These are phyloP conservation scores for Euphrasia confusa DNA, from an alignment of 257 asterid genomes.

Conservation along the genomic window DNA sequence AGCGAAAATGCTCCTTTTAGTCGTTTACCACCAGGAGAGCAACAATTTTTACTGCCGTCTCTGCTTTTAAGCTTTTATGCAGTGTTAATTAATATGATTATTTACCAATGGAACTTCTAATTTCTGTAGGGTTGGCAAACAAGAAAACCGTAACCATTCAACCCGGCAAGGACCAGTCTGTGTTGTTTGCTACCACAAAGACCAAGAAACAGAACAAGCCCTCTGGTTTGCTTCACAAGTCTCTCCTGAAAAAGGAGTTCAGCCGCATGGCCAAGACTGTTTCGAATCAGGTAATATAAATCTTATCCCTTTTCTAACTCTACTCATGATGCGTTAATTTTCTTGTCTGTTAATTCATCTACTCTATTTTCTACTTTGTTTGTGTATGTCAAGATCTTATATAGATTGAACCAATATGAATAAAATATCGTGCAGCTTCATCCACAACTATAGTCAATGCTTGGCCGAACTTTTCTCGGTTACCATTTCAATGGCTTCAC, in stretches of 20 bases:
- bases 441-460: neutral
- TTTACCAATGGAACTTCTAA: slow-evolving; percentile 1
- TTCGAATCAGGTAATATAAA: slow-evolving; percentile 51
- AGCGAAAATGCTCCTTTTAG: too few relatives aligned
- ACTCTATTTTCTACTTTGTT: neutral
- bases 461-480: neutral
- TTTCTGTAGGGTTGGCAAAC: slow-evolving; percentile 68
- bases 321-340: neutral
- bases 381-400: neutral
- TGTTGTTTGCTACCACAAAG: slow-evolving; percentile 78
- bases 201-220: slow-evolving; percentile 91
- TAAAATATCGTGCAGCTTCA: neutral
- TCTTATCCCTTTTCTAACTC: neutral
- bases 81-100: neutral
- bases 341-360: neutral
- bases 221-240: slow-evolving; percentile 60
- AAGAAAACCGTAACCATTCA: slow-evolving; percentile 91
- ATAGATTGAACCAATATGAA: neutral
- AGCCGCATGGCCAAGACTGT: slow-evolving; percentile 91
- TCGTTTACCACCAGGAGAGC: too few relatives aligned
- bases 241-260: slow-evolving; percentile 90
- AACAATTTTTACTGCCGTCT: too few relatives aligned
- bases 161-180: slow-evolving; percentile 68
- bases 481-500: neutral
- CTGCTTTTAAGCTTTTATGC: too few relatives aligned